These are phyloP conservation scores for Epicoccum nigrum DNA, from an alignment of 2,329 filamentous ascomycete species.

Conservation along the genomic window DNA sequence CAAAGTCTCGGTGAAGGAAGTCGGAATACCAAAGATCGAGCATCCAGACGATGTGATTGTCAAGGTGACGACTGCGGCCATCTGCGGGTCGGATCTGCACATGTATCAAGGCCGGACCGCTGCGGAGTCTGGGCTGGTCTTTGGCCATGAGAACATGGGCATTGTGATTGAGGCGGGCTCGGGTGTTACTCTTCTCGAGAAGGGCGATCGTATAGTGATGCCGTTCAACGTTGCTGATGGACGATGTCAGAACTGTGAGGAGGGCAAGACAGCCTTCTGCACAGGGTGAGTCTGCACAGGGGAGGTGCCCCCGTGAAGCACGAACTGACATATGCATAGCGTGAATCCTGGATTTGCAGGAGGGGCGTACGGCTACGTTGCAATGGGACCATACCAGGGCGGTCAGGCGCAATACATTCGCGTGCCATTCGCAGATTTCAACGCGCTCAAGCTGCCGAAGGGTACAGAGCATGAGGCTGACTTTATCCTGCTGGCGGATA, in stretches of 20 bases:
- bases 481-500: conserved; percentile 60
- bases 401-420: conserved; percentile 69
- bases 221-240: conserved; percentile 62
- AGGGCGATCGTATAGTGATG: conserved; percentile 68
- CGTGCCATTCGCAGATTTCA: conserved; percentile 71
- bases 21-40: conserved; percentile 63
- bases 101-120: conserved; percentile 72
- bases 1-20: conserved; percentile 67
- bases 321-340: conserved; percentile 14
- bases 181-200: conserved; percentile 66
- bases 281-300: conserved; percentile 54
- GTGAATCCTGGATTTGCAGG: conserved; percentile 66
- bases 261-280: conserved; percentile 69
- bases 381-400: conserved; percentile 62
- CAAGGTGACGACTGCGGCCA: conserved; percentile 68
- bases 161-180: conserved; percentile 61
- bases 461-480: conserved; percentile 67
- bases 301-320: not conserved
- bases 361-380: conserved; percentile 67
- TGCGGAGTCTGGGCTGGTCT: conserved; percentile 66
- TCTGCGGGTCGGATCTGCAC: conserved; percentile 60
- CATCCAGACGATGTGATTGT: conserved; percentile 70
- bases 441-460: conserved; percentile 65
- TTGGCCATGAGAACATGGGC: conserved; percentile 68
- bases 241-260: conserved; percentile 68